These are phyloP conservation scores for Phytophthora agathidicida DNA, from an alignment of 352 stramenopile species.

Conservation along the genomic window DNA sequence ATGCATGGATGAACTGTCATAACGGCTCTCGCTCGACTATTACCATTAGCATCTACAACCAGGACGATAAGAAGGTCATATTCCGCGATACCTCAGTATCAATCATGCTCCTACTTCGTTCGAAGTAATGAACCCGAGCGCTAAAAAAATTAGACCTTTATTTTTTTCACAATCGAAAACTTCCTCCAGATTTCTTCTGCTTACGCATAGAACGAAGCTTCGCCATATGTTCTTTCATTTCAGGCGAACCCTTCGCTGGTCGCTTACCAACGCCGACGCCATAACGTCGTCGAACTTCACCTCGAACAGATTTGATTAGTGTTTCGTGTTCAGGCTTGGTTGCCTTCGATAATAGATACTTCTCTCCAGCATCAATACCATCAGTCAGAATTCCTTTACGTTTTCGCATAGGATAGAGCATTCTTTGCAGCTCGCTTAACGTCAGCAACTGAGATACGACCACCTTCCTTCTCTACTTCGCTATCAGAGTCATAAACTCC, in stretches of 20 bases:
- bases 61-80: slow-evolving; percentile 5
- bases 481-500: slow-evolving; percentile 5
- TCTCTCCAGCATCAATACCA: slow-evolving; percentile 5
- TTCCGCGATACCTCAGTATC: no score
- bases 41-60: slow-evolving; percentile 17
- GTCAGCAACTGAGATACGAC: neutral
- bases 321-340: slow-evolving; percentile 14
- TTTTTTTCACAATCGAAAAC: slow-evolving; percentile 1
- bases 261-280: slow-evolving; percentile 13
- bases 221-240: slow-evolving; percentile 11
- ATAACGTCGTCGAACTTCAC: slow-evolving; percentile 1
- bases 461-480: slow-evolving; percentile 3
- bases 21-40: slow-evolving; percentile 7
- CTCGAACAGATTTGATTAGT: slow-evolving; percentile 3
- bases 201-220: neutral
- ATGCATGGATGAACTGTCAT: slow-evolving; percentile 13
- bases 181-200: no score
- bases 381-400: slow-evolving; percentile 16
- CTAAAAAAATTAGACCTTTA: neutral
- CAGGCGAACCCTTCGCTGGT: neutral
- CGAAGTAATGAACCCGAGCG: slow-evolving; percentile 3
- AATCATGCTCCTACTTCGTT: slow-evolving; percentile 11
- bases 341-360: slow-evolving; percentile 3
- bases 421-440: slow-evolving; percentile 3
- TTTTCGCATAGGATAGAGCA: slow-evolving; percentile 3